Base-by-base conservation (phyloP, 1,284 basidiomycete species). In the Meripilus lineatus region DNA sequence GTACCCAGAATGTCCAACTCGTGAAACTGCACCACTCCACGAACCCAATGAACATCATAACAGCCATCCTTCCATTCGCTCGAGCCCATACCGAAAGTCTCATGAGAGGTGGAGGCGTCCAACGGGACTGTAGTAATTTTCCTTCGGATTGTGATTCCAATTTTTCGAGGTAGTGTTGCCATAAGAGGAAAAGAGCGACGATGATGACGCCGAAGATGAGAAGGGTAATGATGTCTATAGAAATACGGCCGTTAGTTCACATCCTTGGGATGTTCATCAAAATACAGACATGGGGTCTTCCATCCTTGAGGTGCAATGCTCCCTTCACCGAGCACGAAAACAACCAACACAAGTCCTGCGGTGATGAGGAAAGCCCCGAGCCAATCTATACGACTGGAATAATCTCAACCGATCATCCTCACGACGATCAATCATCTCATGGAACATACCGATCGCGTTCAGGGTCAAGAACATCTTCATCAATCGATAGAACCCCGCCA, bases 241-340 rank as follows among this genome's bases (percentile, higher is more conserved):
- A 89, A n/a, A n/a, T n/a, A n/a, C n/a, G n/a, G n/a, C n/a, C n/a
- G n/a, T n/a, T n/a, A n/a, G n/a, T n/a, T n/a, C n/a, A n/a, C n/a
- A n/a, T n/a, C n/a, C n/a, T n/a, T n/a, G n/a, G n/a, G n/a, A n/a
- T n/a, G n/a, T n/a, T n/a, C n/a, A n/a, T n/a, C n/a, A n/a, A n/a
- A n/a, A 5, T 5, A 32, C 40, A 4, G 32, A 41, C 40, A 41
- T 10, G 5, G 6, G 0, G 86, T 89, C 40, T 62, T 68, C 89
- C 89, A 94, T n/a, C 80, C 75, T 10, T 81, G 51, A 0, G 81
- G 74, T 0, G 85, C 88, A 7, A 75, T 66, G 35, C 79, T 75
- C 1, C 85, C 90, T 56, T 90, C 80, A 36, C 83, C 81, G 1
- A 95, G 74, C 1, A 83, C 79, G 56, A 93, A 94, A 10, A 88